Evolutionary conservation across 345 rosid species (phyloP), one percentile per base, ranked within the genome.

Genomic region (Syzygium aromaticum): DNA sequence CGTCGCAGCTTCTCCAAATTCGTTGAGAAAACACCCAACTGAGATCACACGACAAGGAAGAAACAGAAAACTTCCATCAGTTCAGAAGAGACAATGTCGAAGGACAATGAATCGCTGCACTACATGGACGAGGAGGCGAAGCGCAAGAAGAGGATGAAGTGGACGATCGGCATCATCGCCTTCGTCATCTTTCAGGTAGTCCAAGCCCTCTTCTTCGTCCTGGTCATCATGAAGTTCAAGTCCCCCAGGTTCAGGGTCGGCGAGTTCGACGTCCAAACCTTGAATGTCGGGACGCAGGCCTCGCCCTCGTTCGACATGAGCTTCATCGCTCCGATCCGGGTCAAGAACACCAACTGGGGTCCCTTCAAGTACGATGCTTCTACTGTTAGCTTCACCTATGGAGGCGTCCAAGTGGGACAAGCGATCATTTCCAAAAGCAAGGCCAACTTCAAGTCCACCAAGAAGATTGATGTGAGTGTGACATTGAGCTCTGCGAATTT

Each of bases 291-390:
- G 61, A n/a, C 51, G 17, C 59, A 8, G 8, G 28, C 38, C 52
- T 57, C 84, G 2, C 49, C 90, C 33, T 67, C 88, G 2, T 89
- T 89, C 25, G 6, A 61, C 9, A 52, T 67, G 73, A 30, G 30
- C 51, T 64, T 86, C 3, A 51, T 82, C 51, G 85, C 86, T 46
- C 86, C 86, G 11, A 52, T 89, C 59, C 84, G 61, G 11, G 27
- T 89, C 77, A 89, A 86, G 88, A 89, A 86, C 77, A 51, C 86
- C n/a, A 86, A 89, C 61, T 87, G 85, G 82, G 89, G 89, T 15
- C 87, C 84, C 10, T 87, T 63, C 83, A 87, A 87, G 19, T 88
- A 67, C 30, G 89, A 83, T 13, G 56, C 64, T 15, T 54, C 85
- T 57, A 78, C 84, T 6, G 54, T 86, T 33, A 46, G 19, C 67